phyloP scores from a whole-genome alignment of 1,284 basidiomycete species.

The Ustilago hordei region DNA sequence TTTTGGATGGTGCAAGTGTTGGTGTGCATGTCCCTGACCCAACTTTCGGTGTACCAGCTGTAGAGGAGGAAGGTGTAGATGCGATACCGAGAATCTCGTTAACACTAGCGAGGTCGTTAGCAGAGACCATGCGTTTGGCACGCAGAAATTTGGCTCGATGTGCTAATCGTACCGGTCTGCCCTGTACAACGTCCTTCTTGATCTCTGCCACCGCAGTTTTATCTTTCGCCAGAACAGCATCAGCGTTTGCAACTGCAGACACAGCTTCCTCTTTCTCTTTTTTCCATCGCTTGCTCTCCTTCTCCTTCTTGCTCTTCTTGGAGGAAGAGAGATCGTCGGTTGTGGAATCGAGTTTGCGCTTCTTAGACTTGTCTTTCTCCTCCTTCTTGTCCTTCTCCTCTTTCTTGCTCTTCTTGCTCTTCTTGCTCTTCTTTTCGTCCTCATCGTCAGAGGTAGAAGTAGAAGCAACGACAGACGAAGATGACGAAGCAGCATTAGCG shows the following conservation, averaged over 20 bases:
- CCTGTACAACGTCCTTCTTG: slow-evolving; percentile 37
- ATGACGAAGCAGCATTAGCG: slow-evolving; percentile 49
- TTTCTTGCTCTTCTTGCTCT: slow-evolving; percentile 40
- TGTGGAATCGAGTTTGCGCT: slow-evolving; percentile 40
- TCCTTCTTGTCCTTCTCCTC: slow-evolving; percentile 33
- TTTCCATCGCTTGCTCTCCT: slow-evolving; percentile 24
- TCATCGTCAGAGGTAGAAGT: slow-evolving; percentile 17
- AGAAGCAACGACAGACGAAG: slow-evolving; percentile 28
- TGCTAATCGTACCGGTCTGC: slow-evolving; percentile 35
- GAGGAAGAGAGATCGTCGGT: slow-evolving; percentile 13
- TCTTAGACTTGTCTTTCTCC: slow-evolving; percentile 33
- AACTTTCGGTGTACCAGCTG: slow-evolving; percentile 34
- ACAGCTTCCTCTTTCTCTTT: slow-evolving; percentile 32
- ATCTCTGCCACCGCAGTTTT: slow-evolving; percentile 33
- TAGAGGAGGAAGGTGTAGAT: slow-evolving; percentile 43
- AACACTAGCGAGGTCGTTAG: slow-evolving; percentile 54
- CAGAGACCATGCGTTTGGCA: slow-evolving; percentile 63
- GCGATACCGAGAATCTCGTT: slow-evolving; percentile 67
- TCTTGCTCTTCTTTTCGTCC: slow-evolving; percentile 27
- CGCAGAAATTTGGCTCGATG: slow-evolving; percentile 66
- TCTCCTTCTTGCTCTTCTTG: slow-evolving; percentile 40
- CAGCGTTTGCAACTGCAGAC: slow-evolving; percentile 23
- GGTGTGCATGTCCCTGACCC: slow-evolving; percentile 38
- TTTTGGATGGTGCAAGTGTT: slow-evolving; percentile 24
- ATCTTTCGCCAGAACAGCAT: slow-evolving; percentile 22